Conservation (phyloP, 2,329 filamentous ascomycete species). For the Cladobotryum protrusum region DNA sequence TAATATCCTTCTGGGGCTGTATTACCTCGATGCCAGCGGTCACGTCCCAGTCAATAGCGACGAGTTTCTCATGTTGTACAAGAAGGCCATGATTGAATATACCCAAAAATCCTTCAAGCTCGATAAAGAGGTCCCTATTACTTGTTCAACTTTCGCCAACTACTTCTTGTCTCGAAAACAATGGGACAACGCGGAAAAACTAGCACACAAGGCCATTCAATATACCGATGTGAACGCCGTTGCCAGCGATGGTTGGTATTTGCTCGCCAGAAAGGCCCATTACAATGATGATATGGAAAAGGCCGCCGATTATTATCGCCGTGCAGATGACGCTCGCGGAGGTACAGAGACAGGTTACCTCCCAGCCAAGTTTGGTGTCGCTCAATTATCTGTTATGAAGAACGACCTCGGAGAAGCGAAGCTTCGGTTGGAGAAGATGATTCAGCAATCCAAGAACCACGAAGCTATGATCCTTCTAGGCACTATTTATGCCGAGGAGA, state of each 20-base stretch:
- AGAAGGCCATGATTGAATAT: slow-evolving; percentile 89
- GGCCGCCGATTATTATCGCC: slow-evolving; percentile 80
- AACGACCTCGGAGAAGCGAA: slow-evolving; percentile 88
- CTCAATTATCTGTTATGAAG: slow-evolving; percentile 80
- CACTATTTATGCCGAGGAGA: slow-evolving; percentile 88
- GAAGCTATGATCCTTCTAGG: slow-evolving; percentile 92
- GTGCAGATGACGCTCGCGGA: slow-evolving; percentile 85
- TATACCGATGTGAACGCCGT: slow-evolving; percentile 94
- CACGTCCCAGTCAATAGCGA: slow-evolving; percentile 77
- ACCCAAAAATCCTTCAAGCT: slow-evolving; percentile 91
- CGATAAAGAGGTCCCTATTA: slow-evolving; percentile 84
- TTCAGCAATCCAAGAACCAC: slow-evolving; percentile 73
- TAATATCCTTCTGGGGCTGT: slow-evolving; percentile 82
- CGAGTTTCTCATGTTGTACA: slow-evolving; percentile 79
- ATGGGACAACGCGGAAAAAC: slow-evolving; percentile 72
- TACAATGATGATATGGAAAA: slow-evolving; percentile 67
- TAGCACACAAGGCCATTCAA: slow-evolving; percentile 90
- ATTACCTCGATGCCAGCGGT: slow-evolving; percentile 81
- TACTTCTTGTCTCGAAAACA: slow-evolving; percentile 84
- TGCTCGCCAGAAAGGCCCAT: slow-evolving; percentile 87
- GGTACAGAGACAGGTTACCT: slow-evolving; percentile 86
- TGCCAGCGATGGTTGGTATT: slow-evolving; percentile 95
- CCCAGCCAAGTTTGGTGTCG: slow-evolving; percentile 89
- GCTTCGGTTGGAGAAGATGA: slow-evolving; percentile 87
- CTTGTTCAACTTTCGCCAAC: slow-evolving; percentile 81